These are phyloP conservation scores for Acacia pycnantha DNA, from an alignment of 331 rosid genomes.

Conservation along the genomic window DNA sequence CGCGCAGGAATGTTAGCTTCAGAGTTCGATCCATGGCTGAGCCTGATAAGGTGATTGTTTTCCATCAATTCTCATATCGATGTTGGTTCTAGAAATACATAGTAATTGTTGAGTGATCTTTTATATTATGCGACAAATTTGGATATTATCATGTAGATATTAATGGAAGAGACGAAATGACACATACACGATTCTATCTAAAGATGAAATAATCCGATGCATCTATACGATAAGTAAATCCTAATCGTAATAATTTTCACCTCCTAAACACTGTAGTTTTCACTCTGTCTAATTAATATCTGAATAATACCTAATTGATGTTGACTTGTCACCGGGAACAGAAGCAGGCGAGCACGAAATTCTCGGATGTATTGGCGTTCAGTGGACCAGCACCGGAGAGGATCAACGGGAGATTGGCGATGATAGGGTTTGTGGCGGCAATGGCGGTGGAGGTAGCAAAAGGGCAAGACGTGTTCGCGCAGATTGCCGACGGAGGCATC, in stretches of 20 bases:
- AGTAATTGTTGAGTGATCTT: background rate
- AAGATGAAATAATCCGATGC: background rate
- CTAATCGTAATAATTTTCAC: background rate
- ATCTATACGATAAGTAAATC: background rate
- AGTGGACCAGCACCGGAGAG: constrained; percentile 92
- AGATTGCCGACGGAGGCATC: constrained; percentile 63
- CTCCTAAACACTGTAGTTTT: background rate
- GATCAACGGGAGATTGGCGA: constrained; percentile 84
- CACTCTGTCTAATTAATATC: background rate
- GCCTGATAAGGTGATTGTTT: constrained; percentile 23
- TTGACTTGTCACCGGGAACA: background rate
- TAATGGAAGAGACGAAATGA: background rate
- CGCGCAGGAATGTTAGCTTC: constrained; percentile 27
- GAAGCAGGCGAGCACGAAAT: constrained; percentile 54
- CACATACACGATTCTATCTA: background rate
- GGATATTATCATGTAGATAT: background rate
- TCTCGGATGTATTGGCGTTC: constrained; percentile 64
- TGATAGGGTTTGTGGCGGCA: constrained; percentile 84
- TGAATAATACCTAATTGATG: background rate
- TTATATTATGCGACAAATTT: background rate
- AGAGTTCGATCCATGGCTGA: constrained; percentile 46
- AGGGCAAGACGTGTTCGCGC: constrained; percentile 66
- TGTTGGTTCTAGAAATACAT: background rate
- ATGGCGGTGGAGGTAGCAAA: constrained; percentile 61
- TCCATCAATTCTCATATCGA: background rate